Conservation (phyloP, 1,139 yeast species). For the Debaryomyces udenii region DNA sequence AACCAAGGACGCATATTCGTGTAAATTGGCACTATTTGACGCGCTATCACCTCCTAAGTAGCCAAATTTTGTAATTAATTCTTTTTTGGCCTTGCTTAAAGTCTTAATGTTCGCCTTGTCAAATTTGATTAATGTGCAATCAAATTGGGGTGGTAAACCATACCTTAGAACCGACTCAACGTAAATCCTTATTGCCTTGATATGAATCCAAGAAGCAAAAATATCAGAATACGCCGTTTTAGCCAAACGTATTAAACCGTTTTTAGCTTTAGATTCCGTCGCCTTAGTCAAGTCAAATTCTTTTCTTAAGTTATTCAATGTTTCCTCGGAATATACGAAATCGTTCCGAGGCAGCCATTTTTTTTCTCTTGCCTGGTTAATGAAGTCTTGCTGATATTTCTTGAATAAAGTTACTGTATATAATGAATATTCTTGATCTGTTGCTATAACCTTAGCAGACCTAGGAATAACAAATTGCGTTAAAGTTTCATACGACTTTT, state of each 20-base stretch:
- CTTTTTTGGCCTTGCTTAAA: slow-evolving; percentile 63
- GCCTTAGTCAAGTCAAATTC: slow-evolving; percentile 78
- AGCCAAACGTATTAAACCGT: slow-evolving; percentile 79
- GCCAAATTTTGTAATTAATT: slow-evolving; percentile 74
- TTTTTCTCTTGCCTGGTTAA: slow-evolving; percentile 73
- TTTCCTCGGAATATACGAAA: slow-evolving; percentile 81
- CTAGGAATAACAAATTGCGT: slow-evolving; percentile 89
- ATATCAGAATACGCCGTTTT: slow-evolving; percentile 88
- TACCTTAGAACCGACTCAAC: slow-evolving; percentile 81
- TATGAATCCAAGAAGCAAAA: slow-evolving; percentile 83
- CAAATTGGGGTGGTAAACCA: slow-evolving; percentile 94
- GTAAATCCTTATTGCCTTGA: slow-evolving; percentile 63
- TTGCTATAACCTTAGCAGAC: slow-evolving; percentile 68
- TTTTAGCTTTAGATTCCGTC: slow-evolving; percentile 72
- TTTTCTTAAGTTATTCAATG: slow-evolving; percentile 68
- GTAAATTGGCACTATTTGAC: slow-evolving; percentile 62
- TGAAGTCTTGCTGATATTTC: slow-evolving; percentile 72
- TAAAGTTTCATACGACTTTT: slow-evolving; percentile 72
- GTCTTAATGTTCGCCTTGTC: slow-evolving; percentile 39
- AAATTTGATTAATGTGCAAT: slow-evolving; percentile 59
- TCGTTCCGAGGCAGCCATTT: slow-evolving; percentile 92
- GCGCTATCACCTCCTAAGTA: slow-evolving; percentile 91
- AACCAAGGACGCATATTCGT: slow-evolving; percentile 88
- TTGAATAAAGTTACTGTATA: slow-evolving; percentile 84
- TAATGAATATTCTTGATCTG: slow-evolving; percentile 73